Conservation (phyloP, 805 yeast species). For the Wickerhamiella kazuoi region DNA sequence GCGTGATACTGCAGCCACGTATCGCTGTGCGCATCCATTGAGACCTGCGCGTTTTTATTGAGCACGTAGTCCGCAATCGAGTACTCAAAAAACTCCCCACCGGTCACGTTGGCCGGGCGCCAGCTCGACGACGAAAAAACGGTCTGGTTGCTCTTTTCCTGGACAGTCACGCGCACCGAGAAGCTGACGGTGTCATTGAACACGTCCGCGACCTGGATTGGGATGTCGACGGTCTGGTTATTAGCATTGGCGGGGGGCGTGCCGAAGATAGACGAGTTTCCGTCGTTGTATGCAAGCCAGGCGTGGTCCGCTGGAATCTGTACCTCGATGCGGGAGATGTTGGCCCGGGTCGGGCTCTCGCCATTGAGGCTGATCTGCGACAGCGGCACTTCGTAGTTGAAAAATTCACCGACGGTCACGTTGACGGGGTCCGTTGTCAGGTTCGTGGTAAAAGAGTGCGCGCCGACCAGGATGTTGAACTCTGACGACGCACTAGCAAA, state of each 20-base stretch:
- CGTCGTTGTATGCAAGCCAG: slow-evolving; percentile 51
- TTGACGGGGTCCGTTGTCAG: slow-evolving; percentile 42
- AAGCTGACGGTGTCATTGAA: slow-evolving; percentile 21
- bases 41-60: slow-evolving; percentile 16
- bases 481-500: slow-evolving; percentile 51
- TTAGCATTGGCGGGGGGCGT: slow-evolving; percentile 36
- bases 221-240: slow-evolving; percentile 17
- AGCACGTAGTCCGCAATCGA: slow-evolving; percentile 44
- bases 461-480: slow-evolving; percentile 69
- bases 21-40: slow-evolving; percentile 27
- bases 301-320: slow-evolving; percentile 34
- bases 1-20: slow-evolving; percentile 48
- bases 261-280: slow-evolving; percentile 55
- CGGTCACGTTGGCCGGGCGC: slow-evolving; percentile 49
- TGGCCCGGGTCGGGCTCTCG: slow-evolving; percentile 26
- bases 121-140: slow-evolving; percentile 32
- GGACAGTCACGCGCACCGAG: slow-evolving; percentile 13
- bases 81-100: slow-evolving; percentile 36
- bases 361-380: slow-evolving; percentile 49
- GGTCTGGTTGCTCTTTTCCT: slow-evolving; percentile 10
- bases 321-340: slow-evolving; percentile 37
- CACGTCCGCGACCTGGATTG: slow-evolving; percentile 26
- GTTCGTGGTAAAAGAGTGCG: slow-evolving; percentile 61
- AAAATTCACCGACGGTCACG: slow-evolving; percentile 43
- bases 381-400: slow-evolving; percentile 45